Percentiles rank a stretch among this genome's conserved stretches.
Evolutionary conservation across 441 rosid species (phyloP).

Genomic region (Corymbia citriodora): DNA sequence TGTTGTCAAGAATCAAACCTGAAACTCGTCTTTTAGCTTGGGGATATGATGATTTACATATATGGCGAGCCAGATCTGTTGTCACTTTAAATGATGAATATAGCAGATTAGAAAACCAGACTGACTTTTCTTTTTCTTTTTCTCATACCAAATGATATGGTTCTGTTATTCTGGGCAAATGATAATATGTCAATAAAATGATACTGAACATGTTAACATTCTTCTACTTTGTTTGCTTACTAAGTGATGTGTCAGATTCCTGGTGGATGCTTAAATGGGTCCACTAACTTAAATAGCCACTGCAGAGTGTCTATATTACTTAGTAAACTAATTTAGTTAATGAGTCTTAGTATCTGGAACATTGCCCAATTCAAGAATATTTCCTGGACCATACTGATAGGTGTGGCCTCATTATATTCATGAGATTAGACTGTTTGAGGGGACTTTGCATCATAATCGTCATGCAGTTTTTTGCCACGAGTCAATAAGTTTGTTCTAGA

Average conservation of each 20-base stretch:
- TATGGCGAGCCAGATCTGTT: not conserved
- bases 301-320: not conserved
- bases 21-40: not conserved
- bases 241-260: not conserved
- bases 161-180: not conserved
- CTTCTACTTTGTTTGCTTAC: not conserved
- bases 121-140: too few species aligned
- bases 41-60: not conserved
- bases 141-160: not conserved
- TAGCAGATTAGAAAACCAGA: not conserved
- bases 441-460: not conserved
- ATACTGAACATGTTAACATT: not conserved
- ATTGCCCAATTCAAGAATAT: not conserved
- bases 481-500: not conserved
- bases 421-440: not conserved
- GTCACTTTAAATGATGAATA: not conserved
- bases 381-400: not conserved
- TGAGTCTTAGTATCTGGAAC: not conserved
- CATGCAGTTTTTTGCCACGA: not conserved
- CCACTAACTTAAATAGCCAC: not conserved
- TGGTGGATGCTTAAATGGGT: not conserved
- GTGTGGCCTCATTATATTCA: not conserved
- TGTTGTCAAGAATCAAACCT: not conserved
- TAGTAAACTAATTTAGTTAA: not conserved
- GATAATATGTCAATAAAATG: not conserved